A percentile compares a stretch with the other conserved stretches of the same genome.
These are phyloP conservation scores for Herpetospermum pedunculosum DNA, from an alignment of 306 rosid species.

Conservation along the genomic window DNA sequence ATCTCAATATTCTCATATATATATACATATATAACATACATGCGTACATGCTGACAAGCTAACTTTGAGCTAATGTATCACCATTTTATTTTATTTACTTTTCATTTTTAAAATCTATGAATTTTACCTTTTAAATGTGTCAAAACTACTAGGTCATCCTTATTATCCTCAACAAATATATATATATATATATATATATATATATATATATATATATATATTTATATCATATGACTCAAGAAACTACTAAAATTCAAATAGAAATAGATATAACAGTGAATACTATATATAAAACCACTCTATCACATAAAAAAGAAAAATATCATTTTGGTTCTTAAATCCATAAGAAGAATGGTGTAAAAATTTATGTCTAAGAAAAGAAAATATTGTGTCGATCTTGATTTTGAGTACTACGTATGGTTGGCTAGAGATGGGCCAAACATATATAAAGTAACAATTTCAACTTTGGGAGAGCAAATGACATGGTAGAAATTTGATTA, in stretches of 20 bases:
- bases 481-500: neutral
- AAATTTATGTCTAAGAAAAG: neutral
- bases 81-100: neutral
- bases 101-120: too few relatives aligned
- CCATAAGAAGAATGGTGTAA: neutral
- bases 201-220: too few relatives aligned
- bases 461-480: neutral
- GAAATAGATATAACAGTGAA: neutral
- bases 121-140: neutral
- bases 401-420: neutral
- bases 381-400: neutral
- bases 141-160: too few relatives aligned
- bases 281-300: neutral
- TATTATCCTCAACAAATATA: too few relatives aligned
- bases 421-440: neutral
- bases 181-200: too few relatives aligned
- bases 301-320: neutral
- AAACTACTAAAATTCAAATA: neutral
- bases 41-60: too few relatives aligned
- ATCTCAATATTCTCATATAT: neutral
- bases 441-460: neutral
- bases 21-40: too few relatives aligned
- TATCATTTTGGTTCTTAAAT: neutral
- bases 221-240: too few relatives aligned
- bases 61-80: neutral